phyloP scores from a whole-genome alignment of 345 rosid species.

The Lagerstroemia speciosa region DNA sequence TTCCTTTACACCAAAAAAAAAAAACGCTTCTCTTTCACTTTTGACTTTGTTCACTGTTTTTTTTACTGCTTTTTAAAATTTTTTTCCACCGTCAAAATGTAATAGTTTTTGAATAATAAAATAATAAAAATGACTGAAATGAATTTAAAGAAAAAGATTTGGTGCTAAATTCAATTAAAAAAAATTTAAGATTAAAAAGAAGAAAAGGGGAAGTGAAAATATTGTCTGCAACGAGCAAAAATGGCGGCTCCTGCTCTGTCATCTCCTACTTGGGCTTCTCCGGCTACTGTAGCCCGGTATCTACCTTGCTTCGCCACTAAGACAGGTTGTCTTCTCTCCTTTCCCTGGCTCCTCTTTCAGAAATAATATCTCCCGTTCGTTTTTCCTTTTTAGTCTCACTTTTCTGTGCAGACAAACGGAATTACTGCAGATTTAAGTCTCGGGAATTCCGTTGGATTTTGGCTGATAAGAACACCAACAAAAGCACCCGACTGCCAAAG shows the following conservation, averaged over 20 bases:
- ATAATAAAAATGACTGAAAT: too few species aligned
- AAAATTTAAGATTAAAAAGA: too few species aligned
- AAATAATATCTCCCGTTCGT: background rate
- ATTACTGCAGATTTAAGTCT: conserved; percentile 15
- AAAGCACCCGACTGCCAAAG: background rate
- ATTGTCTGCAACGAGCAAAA: background rate
- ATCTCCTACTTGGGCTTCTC: conserved; percentile 1
- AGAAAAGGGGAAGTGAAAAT: too few species aligned
- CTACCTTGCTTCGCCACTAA: conserved; percentile 7
- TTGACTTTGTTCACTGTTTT: too few species aligned
- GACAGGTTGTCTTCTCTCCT: conserved; percentile 8
- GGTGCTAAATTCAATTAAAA: too few species aligned
- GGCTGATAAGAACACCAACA: background rate
- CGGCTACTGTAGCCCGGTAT: conserved; percentile 7
- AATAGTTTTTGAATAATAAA: too few species aligned
- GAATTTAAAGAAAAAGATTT: too few species aligned
- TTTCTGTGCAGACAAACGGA: conserved; percentile 19
- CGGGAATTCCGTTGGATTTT: conserved; percentile 10
- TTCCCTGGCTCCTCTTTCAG: background rate
- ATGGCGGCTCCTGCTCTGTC: background rate
- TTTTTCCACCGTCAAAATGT: too few species aligned
- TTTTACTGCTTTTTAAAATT: too few species aligned
- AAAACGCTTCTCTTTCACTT: too few species aligned
- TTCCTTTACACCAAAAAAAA: too few species aligned
- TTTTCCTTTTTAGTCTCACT: background rate